Percentiles rank a stretch among this genome's conserved stretches.
phyloP scores from a whole-genome alignment of 129 eudicot genomes.

The Arctium lappa region DNA sequence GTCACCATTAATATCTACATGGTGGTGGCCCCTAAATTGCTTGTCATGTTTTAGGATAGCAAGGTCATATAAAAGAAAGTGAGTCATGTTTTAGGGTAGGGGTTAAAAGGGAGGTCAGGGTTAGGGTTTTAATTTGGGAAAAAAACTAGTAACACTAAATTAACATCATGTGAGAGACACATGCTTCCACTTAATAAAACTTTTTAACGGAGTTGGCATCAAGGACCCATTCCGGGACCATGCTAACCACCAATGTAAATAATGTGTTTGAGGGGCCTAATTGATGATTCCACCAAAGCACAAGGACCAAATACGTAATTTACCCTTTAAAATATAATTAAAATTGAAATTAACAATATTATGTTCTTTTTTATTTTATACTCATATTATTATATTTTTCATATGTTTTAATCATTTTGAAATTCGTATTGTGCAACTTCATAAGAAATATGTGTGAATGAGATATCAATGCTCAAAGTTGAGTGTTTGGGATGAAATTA shows the following conservation, averaged over 20 bases:
- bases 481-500: too few species aligned
- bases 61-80: neutral
- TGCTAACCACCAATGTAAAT: neutral
- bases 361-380: neutral
- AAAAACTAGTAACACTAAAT: neutral
- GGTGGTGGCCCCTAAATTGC: neutral
- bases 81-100: neutral
- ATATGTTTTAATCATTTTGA: neutral
- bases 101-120: neutral
- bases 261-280: neutral
- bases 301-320: neutral
- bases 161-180: neutral
- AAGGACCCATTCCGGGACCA: neutral
- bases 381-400: neutral
- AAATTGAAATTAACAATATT: neutral
- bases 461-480: too few species aligned
- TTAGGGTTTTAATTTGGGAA: neutral
- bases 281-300: neutral
- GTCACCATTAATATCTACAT: neutral
- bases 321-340: neutral
- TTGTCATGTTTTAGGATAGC: neutral
- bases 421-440: neutral
- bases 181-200: neutral
- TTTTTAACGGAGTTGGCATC: neutral
- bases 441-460: neutral